A percentile compares a stretch with the other conserved stretches of the same genome.
Conservation (phyloP, 495 filamentous ascomycete genomes). For the Hapsidospora chrysogenum region DNA sequence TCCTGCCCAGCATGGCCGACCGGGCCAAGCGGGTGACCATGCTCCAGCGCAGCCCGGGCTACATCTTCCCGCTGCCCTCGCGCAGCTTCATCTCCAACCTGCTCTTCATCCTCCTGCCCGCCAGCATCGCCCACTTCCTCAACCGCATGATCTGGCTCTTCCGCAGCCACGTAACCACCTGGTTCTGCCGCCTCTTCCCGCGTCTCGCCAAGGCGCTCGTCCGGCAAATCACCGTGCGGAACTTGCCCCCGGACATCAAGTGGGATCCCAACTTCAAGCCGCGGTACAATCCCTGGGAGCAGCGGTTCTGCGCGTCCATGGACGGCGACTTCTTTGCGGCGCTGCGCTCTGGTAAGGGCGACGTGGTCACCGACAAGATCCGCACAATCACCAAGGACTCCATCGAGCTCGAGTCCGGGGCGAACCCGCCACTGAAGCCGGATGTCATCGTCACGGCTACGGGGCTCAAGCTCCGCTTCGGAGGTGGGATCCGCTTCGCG, state of each 20-base stretch:
- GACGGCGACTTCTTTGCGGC: slow-evolving; percentile 44
- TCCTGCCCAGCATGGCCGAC: slow-evolving; percentile 20
- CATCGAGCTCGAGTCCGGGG: slow-evolving; percentile 30
- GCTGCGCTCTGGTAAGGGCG: slow-evolving; percentile 33
- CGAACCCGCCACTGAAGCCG: slow-evolving; percentile 22
- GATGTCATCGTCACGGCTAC: slow-evolving; percentile 54
- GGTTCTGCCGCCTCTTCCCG: slow-evolving; percentile 25
- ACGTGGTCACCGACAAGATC: slow-evolving; percentile 42
- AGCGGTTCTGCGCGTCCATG: slow-evolving; percentile 42
- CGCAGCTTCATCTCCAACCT: slow-evolving; percentile 17
- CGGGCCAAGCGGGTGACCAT: slow-evolving; percentile 24
- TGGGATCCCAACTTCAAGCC: slow-evolving; percentile 46
- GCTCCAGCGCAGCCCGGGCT: slow-evolving; percentile 26
- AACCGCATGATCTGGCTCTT: slow-evolving; percentile 24
- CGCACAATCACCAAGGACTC: slow-evolving; percentile 30
- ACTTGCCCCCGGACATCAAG: slow-evolving; percentile 31
- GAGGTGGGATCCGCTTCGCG: slow-evolving; percentile 11
- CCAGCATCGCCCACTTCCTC: slow-evolving; percentile 20
- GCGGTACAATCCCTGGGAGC: slow-evolving; percentile 49
- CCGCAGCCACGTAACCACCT: slow-evolving; percentile 8
- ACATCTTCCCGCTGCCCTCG: slow-evolving; percentile 32
- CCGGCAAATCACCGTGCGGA: slow-evolving; percentile 13
- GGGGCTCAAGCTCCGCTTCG: slow-evolving; percentile 27
- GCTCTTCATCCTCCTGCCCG: slow-evolving; percentile 20
- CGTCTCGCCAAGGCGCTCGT: slow-evolving; percentile 24